These are phyloP conservation scores for Pestalotiopsis sp. DNA, from an alignment of 2,329 filamentous ascomycete genomes.

Conservation along the genomic window DNA sequence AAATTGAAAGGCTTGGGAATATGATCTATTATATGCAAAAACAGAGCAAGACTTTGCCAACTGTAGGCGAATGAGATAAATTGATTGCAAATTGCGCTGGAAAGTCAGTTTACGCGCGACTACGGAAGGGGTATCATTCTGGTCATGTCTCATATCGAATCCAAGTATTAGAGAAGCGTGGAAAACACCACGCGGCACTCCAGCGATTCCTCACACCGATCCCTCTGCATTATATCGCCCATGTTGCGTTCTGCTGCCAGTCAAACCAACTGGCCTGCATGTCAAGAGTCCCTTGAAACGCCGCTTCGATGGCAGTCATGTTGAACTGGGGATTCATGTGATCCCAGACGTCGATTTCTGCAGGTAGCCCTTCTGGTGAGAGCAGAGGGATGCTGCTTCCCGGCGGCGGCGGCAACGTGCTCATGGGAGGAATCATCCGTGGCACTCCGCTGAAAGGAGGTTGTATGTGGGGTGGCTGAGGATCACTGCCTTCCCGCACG, in stretches of 20 bases:
- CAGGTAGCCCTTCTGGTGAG: slow-evolving; percentile 43
- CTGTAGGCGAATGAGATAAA: not conserved
- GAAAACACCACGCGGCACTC: not conserved
- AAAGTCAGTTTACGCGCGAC: not conserved
- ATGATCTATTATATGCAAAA: too few relatives aligned
- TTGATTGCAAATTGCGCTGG: not conserved
- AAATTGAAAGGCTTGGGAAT: too few relatives aligned
- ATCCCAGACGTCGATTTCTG: slow-evolving; percentile 56
- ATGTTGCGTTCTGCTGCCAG: slow-evolving; percentile 28
- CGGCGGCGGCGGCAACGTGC: slow-evolving; percentile 11
- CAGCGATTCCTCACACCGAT: not conserved
- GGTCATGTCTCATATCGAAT: slow-evolving; percentile 1
- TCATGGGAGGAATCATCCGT: not conserved
- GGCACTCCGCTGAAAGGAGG: not conserved
- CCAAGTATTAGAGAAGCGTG: not conserved
- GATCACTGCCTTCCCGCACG: slow-evolving; percentile 22
- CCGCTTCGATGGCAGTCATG: slow-evolving; percentile 55
- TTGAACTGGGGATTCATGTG: slow-evolving; percentile 59
- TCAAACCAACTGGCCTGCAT: slow-evolving; percentile 53
- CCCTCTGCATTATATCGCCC: not conserved
- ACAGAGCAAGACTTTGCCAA: too few relatives aligned
- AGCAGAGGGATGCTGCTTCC: slow-evolving; percentile 25
- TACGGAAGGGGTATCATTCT: not conserved
- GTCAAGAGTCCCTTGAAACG: slow-evolving; percentile 56
- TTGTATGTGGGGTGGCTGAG: slow-evolving; percentile 17